These are phyloP conservation scores for Flaveria sonorensis DNA, from an alignment of 129 eudicot species.

Conservation along the genomic window DNA sequence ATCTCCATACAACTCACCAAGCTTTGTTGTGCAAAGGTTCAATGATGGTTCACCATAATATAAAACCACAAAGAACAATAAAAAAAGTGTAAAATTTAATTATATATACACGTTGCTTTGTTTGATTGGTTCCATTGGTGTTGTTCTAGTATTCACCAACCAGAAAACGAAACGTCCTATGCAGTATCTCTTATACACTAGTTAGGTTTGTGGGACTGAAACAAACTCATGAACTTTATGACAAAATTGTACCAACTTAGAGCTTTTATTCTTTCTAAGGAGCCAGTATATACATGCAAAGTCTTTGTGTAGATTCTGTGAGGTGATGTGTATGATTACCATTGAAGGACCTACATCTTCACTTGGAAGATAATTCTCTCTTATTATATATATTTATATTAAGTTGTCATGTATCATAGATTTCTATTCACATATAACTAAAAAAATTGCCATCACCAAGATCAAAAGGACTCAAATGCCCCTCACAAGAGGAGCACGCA, in stretches of 20 bases:
- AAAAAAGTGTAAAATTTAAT: too few relatives aligned
- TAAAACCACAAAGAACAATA: neutral
- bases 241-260: conserved; percentile 23
- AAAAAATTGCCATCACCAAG: too few relatives aligned
- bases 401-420: too few relatives aligned
- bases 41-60: neutral
- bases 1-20: conserved; percentile 11
- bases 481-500: too few relatives aligned
- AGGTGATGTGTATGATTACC: neutral
- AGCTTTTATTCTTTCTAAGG: neutral
- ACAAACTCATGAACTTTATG: conserved; percentile 28
- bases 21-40: conserved; percentile 2
- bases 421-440: too few relatives aligned
- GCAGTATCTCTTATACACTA: conserved; percentile 3
- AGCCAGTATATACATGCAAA: conserved; percentile 8
- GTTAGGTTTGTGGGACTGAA: conserved; percentile 29
- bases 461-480: too few relatives aligned
- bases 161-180: conserved; percentile 35
- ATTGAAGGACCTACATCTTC: neutral
- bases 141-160: conserved; percentile 33
- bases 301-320: neutral
- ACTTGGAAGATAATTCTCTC: neutral
- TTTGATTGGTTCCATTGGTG: conserved; percentile 22
- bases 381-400: neutral
- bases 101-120: neutral